A percentile compares a stretch with the other conserved stretches of the same genome.
Evolutionary conservation across 2,329 filamentous ascomycete species (phyloP).

Genomic region (Neodidymelliopsis sp.): DNA sequence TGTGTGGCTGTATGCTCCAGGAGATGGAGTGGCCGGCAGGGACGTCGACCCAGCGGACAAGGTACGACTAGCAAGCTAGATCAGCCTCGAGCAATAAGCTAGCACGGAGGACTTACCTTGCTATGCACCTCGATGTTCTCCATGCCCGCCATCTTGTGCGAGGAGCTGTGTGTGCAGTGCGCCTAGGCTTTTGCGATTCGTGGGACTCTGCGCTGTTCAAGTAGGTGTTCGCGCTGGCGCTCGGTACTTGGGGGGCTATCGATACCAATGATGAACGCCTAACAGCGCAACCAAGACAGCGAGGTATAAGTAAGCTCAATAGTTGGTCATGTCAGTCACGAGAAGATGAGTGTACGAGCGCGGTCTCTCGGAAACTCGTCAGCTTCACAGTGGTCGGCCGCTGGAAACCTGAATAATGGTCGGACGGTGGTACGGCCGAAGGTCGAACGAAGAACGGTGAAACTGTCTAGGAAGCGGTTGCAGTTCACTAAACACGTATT

Average conservation of each 20-base stretch:
- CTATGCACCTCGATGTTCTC: slow-evolving; percentile 97
- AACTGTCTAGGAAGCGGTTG: slow-evolving; percentile 10
- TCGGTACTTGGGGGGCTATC: slow-evolving; percentile 19
- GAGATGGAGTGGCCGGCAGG: slow-evolving; percentile 90
- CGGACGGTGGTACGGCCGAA: slow-evolving; percentile 19
- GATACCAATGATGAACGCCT: slow-evolving; percentile 11
- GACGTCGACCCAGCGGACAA: slow-evolving; percentile 96
- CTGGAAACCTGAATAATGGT: slow-evolving; percentile 7
- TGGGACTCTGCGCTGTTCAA: not conserved
- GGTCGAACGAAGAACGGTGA: slow-evolving; percentile 16
- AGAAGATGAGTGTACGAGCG: slow-evolving; percentile 10
- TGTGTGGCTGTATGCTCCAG: slow-evolving; percentile 97
- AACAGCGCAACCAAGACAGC: slow-evolving; percentile 5
- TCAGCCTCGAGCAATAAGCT: slow-evolving; percentile 1
- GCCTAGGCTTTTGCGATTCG: not conserved
- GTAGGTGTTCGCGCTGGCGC: slow-evolving; percentile 12
- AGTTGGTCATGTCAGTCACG: slow-evolving; percentile 23
- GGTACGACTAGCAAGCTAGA: slow-evolving; percentile 77
- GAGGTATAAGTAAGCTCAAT: slow-evolving; percentile 20
- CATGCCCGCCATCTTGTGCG: slow-evolving; percentile 80
- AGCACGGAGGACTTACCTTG: slow-evolving; percentile 69
- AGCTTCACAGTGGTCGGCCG: slow-evolving; percentile 17
- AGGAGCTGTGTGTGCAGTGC: not conserved
- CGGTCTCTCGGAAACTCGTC: slow-evolving; percentile 5
- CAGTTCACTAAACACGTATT: slow-evolving; percentile 6